Evolutionary conservation across 2,329 filamentous ascomycete species (phyloP).

Genomic region (Claviceps lovelessii): DNA sequence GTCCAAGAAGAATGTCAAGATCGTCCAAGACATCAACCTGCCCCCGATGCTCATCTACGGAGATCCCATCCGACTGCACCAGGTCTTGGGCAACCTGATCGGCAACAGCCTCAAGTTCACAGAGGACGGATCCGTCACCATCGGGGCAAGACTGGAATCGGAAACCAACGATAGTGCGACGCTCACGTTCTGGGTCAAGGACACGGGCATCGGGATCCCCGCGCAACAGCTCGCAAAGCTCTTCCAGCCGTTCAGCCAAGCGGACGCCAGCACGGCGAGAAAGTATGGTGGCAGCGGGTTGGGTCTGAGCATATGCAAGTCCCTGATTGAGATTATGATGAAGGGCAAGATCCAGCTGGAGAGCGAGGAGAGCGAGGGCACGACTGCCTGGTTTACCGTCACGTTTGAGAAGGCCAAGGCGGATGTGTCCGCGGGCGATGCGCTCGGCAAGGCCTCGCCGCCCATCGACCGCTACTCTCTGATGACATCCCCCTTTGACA

Average conservation of each 20-base stretch:
- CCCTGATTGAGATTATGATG: conserved; percentile 84
- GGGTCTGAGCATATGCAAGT: conserved; percentile 87
- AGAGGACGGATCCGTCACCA: conserved; percentile 70
- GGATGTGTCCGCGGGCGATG: conserved; percentile 43
- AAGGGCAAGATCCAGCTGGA: conserved; percentile 72
- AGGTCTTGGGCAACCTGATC: conserved; percentile 68
- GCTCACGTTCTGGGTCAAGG: conserved; percentile 71
- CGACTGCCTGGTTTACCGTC: conserved; percentile 63
- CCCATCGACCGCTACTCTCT: conserved; percentile 21
- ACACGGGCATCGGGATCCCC: conserved; percentile 85
- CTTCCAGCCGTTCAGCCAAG: conserved; percentile 86
- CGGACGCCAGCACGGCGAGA: conserved; percentile 75
- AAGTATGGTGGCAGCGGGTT: conserved; percentile 88
- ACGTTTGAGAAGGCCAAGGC: conserved; percentile 69
- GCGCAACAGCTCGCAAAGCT: conserved; percentile 69
- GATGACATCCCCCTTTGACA: conserved; percentile 20
- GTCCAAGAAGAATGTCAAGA: conserved; percentile 46
- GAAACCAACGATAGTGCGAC: conserved; percentile 58
- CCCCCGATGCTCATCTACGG: conserved; percentile 60
- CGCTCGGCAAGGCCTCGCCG: conserved; percentile 23
- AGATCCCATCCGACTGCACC: conserved; percentile 51
- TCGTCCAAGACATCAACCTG: conserved; percentile 55
- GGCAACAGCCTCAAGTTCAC: conserved; percentile 94
- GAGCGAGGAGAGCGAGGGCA: conserved; percentile 58
- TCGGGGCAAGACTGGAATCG: conserved; percentile 57